Evolutionary conservation across 768 basidiomycete species (phyloP).

Genomic region (Suillus subalutaceus): DNA sequence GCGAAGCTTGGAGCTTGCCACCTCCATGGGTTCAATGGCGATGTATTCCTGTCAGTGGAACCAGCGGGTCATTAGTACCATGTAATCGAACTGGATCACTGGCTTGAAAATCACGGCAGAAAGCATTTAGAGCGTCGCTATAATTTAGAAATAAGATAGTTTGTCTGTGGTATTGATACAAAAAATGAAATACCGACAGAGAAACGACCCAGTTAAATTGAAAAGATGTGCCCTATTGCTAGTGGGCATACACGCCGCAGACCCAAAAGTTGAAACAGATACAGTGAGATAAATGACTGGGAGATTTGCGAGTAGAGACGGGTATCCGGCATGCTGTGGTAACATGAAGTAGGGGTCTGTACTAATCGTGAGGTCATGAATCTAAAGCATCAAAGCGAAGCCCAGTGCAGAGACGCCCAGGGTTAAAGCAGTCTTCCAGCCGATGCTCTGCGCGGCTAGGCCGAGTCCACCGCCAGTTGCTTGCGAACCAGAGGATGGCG

Average conservation of each 20-base stretch:
- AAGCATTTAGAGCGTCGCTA: constrained; percentile 7
- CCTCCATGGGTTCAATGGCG: background rate
- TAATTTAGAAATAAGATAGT: constrained; percentile 15
- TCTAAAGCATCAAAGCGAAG: constrained; percentile 23
- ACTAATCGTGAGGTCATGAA: constrained; percentile 1
- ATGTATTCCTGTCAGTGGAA: background rate
- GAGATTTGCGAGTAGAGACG: background rate
- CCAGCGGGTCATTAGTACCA: background rate
- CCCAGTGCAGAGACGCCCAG: constrained; percentile 25
- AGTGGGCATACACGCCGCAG: background rate
- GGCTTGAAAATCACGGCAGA: background rate
- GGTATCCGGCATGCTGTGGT: background rate
- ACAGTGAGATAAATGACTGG: background rate
- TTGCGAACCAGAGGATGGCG: constrained; percentile 4
- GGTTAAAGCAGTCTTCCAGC: constrained; percentile 20
- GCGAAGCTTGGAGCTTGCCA: background rate
- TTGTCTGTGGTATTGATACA: constrained; percentile 2
- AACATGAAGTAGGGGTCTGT: constrained; percentile 4
- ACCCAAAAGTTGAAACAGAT: background rate
- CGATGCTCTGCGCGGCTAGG: constrained; percentile 9
- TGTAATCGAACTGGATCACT: background rate
- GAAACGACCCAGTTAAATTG: background rate
- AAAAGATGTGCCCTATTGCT: background rate
- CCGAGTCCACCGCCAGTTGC: constrained; percentile 13
- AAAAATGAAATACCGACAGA: constrained; percentile 3